Conservation (phyloP, 2,329 filamentous ascomycete genomes). For the Zasmidium angulare region DNA sequence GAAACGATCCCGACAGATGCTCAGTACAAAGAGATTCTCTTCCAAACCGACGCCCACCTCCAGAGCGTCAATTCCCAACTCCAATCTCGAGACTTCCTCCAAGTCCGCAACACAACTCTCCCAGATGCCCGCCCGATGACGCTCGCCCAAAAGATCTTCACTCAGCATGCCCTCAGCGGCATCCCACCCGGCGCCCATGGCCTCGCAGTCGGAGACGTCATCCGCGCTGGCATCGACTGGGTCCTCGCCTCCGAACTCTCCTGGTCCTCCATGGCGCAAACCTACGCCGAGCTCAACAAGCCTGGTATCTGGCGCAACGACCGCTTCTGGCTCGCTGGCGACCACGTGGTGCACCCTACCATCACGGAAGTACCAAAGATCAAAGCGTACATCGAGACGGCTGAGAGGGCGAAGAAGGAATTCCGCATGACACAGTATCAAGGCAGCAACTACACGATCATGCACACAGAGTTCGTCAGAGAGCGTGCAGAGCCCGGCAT, state of each 20-base stretch:
- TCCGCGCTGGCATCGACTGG: slow-evolving; percentile 10
- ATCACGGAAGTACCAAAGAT: slow-evolving; percentile 2
- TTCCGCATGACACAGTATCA: slow-evolving; percentile 12
- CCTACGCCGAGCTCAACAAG: background rate
- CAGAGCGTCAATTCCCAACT: slow-evolving; percentile 3
- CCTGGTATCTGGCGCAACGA: slow-evolving; percentile 11
- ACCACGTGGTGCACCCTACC: slow-evolving; percentile 10
- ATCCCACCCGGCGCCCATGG: background rate
- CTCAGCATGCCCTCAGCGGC: slow-evolving; percentile 7
- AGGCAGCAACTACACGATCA: slow-evolving; percentile 13
- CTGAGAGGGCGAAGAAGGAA: slow-evolving; percentile 8
- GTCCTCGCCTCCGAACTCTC: slow-evolving; percentile 14
- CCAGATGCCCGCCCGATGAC: slow-evolving; percentile 6
- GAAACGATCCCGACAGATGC: background rate
- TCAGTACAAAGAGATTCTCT: background rate
- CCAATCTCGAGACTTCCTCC: slow-evolving; percentile 3
- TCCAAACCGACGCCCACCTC: slow-evolving; percentile 3
- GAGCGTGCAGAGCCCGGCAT: slow-evolving; percentile 14
- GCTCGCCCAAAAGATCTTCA: slow-evolving; percentile 11
- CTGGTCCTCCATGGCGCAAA: slow-evolving; percentile 7
- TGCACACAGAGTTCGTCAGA: slow-evolving; percentile 13
- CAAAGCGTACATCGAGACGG: slow-evolving; percentile 4
- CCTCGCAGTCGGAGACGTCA: slow-evolving; percentile 3
- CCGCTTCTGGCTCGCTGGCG: slow-evolving; percentile 12
- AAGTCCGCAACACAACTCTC: background rate